Conservation (phyloP, 495 filamentous ascomycete species). For the Amorphotheca resinae region DNA sequence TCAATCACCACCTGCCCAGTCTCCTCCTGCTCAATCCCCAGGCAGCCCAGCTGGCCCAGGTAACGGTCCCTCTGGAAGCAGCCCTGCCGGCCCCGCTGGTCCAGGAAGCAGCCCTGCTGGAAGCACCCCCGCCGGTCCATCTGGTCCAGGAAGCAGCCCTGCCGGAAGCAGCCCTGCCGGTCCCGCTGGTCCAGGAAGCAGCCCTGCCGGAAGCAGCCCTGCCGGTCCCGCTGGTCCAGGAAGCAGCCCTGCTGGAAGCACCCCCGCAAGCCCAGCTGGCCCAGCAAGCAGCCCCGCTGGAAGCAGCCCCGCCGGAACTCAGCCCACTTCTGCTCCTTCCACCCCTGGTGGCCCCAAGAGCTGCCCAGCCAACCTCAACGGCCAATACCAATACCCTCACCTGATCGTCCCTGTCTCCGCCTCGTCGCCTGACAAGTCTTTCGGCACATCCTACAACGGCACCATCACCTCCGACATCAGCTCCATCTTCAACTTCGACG, state of each 20-base stretch:
- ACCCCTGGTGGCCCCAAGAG: conserved; percentile 13
- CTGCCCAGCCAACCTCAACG: conserved; percentile 31
- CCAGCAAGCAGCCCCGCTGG: conserved; percentile 15
- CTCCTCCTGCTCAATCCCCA: background rate
- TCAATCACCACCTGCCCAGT: background rate
- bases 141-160: background rate
- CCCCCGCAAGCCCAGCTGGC: background rate
- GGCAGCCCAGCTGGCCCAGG: background rate
- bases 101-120: background rate
- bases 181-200: background rate
- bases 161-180: background rate
- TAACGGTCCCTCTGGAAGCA: background rate
- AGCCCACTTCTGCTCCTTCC: background rate
- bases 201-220: background rate
- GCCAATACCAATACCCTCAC: conserved; percentile 47
- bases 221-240: background rate
- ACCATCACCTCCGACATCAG: conserved; percentile 41
- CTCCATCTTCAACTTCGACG: conserved; percentile 57
- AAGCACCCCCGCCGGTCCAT: background rate
- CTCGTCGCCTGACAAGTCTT: conserved; percentile 33
- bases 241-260: background rate
- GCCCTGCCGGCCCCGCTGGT: background rate
- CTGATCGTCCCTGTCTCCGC: conserved; percentile 55
- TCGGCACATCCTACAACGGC: conserved; percentile 43
- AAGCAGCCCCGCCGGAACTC: background rate